A percentile compares a stretch with the other conserved stretches of the same genome.
Conservation (phyloP, 805 yeast genomes). For the Nakazawaea wickerhamii region DNA sequence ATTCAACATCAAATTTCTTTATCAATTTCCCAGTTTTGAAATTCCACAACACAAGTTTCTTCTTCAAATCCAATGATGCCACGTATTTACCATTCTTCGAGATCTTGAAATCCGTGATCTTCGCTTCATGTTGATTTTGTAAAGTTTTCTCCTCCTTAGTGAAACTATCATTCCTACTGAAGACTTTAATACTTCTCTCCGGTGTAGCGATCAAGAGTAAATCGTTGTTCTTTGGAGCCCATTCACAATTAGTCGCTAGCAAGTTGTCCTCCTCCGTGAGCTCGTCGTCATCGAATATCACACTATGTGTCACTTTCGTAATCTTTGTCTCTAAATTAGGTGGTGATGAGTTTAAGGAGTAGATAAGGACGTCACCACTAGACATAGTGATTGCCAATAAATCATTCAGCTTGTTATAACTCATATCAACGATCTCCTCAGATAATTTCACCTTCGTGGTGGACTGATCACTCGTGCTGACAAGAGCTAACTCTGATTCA, state of each 20-base stretch:
- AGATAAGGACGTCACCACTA: slow-evolving; percentile 54
- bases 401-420: slow-evolving; percentile 55
- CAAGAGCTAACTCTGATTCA: slow-evolving; percentile 47
- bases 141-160: slow-evolving; percentile 2
- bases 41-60: slow-evolving; percentile 53
- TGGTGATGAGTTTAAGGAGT: slow-evolving; percentile 46
- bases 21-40: slow-evolving; percentile 29
- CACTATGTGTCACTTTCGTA: slow-evolving; percentile 32
- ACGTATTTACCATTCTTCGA: slow-evolving; percentile 57
- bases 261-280: slow-evolving; percentile 28
- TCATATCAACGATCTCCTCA: slow-evolving; percentile 52
- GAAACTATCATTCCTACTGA: slow-evolving; percentile 31
- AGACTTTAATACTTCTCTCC: slow-evolving; percentile 41
- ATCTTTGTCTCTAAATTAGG: slow-evolving; percentile 48
- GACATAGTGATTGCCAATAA: slow-evolving; percentile 52
- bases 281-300: slow-evolving; percentile 34
- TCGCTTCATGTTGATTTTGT: slow-evolving; percentile 19
- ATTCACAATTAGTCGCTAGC: slow-evolving; percentile 49
- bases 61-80: slow-evolving; percentile 53
- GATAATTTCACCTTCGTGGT: slow-evolving; percentile 32
- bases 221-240: slow-evolving; percentile 64
- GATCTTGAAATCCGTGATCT: slow-evolving; percentile 48
- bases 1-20: slow-evolving; percentile 26
- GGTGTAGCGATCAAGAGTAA: slow-evolving; percentile 62
- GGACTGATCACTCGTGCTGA: slow-evolving; percentile 34